Percentiles rank a stretch among this genome's conserved stretches.
Evolutionary conservation across 257 asterid genomes (phyloP).

Genomic region (Osmanthus fragrans): DNA sequence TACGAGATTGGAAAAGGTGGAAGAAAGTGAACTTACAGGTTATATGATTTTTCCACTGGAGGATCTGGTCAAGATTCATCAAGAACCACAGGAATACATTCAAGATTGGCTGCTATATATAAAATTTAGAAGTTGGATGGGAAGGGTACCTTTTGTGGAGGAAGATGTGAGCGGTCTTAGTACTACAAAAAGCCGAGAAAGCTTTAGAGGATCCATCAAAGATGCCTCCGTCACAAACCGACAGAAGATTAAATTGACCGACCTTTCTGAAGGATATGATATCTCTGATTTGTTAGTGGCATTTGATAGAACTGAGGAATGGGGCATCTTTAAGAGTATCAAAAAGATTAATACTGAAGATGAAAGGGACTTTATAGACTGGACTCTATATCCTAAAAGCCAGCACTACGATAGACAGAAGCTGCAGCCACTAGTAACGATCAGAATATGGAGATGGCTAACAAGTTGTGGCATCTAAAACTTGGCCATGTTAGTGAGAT

Average conservation of each 20-base stretch:
- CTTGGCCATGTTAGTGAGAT: too few species aligned
- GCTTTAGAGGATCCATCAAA: neutral
- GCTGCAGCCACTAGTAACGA: too few species aligned
- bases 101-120: too few species aligned
- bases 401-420: neutral
- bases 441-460: too few species aligned
- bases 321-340: too few species aligned
- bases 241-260: neutral
- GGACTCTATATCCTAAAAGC: neutral
- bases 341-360: neutral
- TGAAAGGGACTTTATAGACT: neutral
- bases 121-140: neutral
- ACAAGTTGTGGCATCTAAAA: too few species aligned
- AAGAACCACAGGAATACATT: neutral
- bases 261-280: neutral
- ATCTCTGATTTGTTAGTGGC: neutral
- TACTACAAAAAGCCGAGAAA: neutral
- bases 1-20: too few species aligned
- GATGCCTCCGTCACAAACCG: neutral
- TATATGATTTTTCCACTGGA: too few species aligned
- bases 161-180: neutral
- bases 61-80: neutral
- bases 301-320: neutral
- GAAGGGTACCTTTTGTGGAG: neutral
- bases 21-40: too few species aligned